A percentile compares a stretch with the other conserved stretches of the same genome.
These are phyloP conservation scores for Seiridium unicorne DNA, from an alignment of 2,329 filamentous ascomycete species.

Conservation along the genomic window DNA sequence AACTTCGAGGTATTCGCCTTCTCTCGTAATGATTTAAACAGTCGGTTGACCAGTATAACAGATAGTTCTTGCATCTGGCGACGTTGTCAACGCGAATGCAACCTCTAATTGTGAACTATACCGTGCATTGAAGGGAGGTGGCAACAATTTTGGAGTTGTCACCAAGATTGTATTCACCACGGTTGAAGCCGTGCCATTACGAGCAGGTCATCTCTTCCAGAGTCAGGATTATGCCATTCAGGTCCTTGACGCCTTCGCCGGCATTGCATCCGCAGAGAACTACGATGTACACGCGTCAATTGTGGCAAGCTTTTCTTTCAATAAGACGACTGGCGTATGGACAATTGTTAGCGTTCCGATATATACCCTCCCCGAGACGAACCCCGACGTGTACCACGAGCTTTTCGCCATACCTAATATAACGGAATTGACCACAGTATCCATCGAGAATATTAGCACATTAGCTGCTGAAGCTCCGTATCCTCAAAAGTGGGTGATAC, in stretches of 20 bases:
- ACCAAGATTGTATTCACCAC: slow-evolving; percentile 13
- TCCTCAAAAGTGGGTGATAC: slow-evolving; percentile 9
- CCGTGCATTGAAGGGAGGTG: slow-evolving; percentile 9
- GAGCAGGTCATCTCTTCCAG: slow-evolving; percentile 12
- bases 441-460: slow-evolving; percentile 10
- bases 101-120: slow-evolving; percentile 8
- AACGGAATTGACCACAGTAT: slow-evolving; percentile 3
- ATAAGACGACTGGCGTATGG: slow-evolving; percentile 9
- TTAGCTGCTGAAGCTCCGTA: slow-evolving; percentile 8
- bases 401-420: slow-evolving; percentile 13
- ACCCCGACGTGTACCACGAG: slow-evolving; percentile 9
- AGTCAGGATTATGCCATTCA: slow-evolving; percentile 4
- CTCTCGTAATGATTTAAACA: not conserved
- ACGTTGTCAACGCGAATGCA: slow-evolving; percentile 8
- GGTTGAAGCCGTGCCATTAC: slow-evolving; percentile 8
- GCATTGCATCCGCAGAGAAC: slow-evolving; percentile 11
- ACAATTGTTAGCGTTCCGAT: slow-evolving; percentile 9
- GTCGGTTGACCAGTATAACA: not conserved
- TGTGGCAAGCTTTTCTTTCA: slow-evolving; percentile 9
- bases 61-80: slow-evolving; percentile 8
- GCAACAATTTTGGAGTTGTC: slow-evolving; percentile 13
- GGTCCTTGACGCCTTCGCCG: slow-evolving; percentile 11
- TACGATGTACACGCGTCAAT: slow-evolving; percentile 14
- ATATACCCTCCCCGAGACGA: slow-evolving; percentile 10
- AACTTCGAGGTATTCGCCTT: slow-evolving; percentile 13